These are phyloP conservation scores for Coemansia sp. DNA, from an alignment of 371 early-diverging fungal species.

Conservation along the genomic window DNA sequence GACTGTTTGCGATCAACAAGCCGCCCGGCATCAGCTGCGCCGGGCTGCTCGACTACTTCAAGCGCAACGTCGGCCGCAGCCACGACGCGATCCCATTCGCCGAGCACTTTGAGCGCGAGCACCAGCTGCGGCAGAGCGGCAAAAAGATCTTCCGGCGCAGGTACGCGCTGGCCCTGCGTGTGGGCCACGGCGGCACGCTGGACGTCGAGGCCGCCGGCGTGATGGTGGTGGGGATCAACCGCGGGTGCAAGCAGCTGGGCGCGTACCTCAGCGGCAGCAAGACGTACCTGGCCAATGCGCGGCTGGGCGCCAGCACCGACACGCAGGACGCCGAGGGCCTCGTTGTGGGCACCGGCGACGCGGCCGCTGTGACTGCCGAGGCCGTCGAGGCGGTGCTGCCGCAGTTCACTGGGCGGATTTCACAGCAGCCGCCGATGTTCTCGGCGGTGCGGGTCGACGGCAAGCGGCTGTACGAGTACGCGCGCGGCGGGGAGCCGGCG, in stretches of 20 bases:
- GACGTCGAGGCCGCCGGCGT: constrained; percentile 64
- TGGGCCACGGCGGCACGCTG: constrained; percentile 64
- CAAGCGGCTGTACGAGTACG: constrained; percentile 62
- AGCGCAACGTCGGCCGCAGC: constrained; percentile 41
- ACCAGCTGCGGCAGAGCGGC: constrained; percentile 24
- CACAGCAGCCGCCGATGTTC: constrained; percentile 60
- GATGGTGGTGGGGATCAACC: constrained; percentile 51
- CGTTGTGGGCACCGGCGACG: constrained; percentile 21
- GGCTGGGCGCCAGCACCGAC: constrained; percentile 56
- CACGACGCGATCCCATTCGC: constrained; percentile 24
- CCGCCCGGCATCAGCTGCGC: constrained; percentile 55
- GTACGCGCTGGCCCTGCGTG: constrained; percentile 42
- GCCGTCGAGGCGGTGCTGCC: constrained; percentile 33
- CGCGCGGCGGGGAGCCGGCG: constrained; percentile 48
- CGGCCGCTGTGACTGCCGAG: constrained; percentile 49
- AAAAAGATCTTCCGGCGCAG: constrained; percentile 31
- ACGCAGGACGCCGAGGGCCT: constrained; percentile 57
- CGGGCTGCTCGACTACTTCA: constrained; percentile 53
- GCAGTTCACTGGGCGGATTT: constrained; percentile 55
- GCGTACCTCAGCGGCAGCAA: constrained; percentile 34
- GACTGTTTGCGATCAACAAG: constrained; percentile 60
- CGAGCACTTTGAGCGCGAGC: constrained; percentile 41
- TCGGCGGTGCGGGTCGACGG: constrained; percentile 61
- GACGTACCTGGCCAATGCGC: constrained; percentile 49
- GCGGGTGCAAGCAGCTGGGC: constrained; percentile 52